Base-by-base conservation (phyloP, 1,284 basidiomycete genomes). In the Singerocomus inundabilis region DNA sequence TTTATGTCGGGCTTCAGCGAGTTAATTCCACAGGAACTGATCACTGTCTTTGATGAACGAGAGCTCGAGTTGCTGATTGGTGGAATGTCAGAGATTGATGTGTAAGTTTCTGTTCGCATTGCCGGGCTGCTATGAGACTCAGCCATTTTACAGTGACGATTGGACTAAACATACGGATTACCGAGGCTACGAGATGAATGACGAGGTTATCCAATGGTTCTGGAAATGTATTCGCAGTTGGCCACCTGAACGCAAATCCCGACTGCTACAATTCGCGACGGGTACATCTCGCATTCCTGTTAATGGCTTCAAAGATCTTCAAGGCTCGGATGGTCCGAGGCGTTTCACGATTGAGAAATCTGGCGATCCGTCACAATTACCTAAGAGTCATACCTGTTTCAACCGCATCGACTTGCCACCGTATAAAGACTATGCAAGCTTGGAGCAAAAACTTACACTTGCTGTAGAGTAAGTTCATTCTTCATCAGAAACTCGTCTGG, bases 1-100 rank as follows among this genome's bases (percentile, higher is more conserved):
- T 96, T 98, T 77, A 92, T 93, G 86, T 84, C 82, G 28, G 93
- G 93, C 39, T 96, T 97, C 78, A 92, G 89, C 73, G 94, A 98
- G 71, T 77, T 97, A 39, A 94, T 97, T 46, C 93, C 93, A 12
- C 90, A 93, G 69, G 93, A 96, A 55, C 76, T 96, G 32, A 86
- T 97, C 73, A 93, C 91, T 53, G 93, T 97, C 31, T 97, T 98
- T 59, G 94, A 98, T 67, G 94, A 98, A 73, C 81, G 93, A 46
- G 94, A 98, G 68, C 77, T 97, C 16, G 93, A 96, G 67, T 72
- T 94, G 42, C 78, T 97, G 49, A 96, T 97, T 59, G 93, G 94
- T 60, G 94, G 93, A 59, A 95, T 97, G 91, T 92, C 90, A 26
- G 94, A 97, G 72, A 95, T 96, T 58, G 93, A 97, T 64, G 84